Evolutionary conservation across 2,329 filamentous ascomycete genomes (phyloP).

Genomic region (Sarocladium strictum): DNA sequence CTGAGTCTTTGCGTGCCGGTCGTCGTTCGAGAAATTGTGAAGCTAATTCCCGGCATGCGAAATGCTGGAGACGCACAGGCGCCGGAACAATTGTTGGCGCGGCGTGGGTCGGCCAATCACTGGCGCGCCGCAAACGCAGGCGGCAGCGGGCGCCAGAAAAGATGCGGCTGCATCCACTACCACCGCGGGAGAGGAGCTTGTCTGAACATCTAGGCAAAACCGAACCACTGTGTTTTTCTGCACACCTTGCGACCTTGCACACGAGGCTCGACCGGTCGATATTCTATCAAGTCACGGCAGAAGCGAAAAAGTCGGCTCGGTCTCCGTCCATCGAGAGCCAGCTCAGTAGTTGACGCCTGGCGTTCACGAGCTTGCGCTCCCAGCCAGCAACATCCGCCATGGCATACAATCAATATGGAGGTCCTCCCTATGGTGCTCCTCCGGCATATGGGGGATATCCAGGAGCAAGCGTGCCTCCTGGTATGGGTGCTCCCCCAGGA

Average conservation of each 20-base stretch:
- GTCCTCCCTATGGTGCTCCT: slow-evolving; percentile 66
- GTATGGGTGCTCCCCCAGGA: slow-evolving; percentile 73
- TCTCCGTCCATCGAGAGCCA: too few species aligned
- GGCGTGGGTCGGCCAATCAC: slow-evolving; percentile 12
- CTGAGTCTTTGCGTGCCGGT: background rate
- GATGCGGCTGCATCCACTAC: background rate
- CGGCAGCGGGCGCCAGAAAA: slow-evolving; percentile 1
- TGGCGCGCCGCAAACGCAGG: slow-evolving; percentile 12
- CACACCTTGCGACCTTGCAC: too few species aligned
- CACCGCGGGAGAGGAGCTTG: background rate
- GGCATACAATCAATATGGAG: slow-evolving; percentile 58
- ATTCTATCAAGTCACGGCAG: background rate
- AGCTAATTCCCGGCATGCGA: background rate
- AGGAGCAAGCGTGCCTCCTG: slow-evolving; percentile 51
- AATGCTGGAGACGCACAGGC: slow-evolving; percentile 12
- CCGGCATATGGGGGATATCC: slow-evolving; percentile 69
- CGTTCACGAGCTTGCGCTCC: background rate
- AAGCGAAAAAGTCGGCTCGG: background rate
- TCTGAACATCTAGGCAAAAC: background rate
- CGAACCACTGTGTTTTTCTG: background rate
- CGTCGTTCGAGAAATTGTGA: background rate
- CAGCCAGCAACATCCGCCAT: slow-evolving; percentile 25
- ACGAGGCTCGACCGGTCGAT: background rate
- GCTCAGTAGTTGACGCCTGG: background rate
- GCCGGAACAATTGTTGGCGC: slow-evolving; percentile 4